Conservation (phyloP, 2,329 filamentous ascomycete genomes). For the Metarhizium album region DNA sequence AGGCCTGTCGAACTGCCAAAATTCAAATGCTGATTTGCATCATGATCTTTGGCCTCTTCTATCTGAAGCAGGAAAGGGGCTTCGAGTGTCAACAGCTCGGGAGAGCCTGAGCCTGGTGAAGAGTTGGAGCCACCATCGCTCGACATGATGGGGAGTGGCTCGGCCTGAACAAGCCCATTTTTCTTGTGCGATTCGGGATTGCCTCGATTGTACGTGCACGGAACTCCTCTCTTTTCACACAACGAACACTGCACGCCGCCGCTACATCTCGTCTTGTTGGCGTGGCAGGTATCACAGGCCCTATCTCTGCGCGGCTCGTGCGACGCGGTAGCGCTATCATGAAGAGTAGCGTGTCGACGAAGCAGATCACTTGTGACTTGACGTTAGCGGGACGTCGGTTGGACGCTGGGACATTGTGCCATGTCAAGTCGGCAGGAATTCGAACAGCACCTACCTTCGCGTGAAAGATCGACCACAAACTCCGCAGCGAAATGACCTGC, state of each 20-base stretch:
- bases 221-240: slow-evolving; percentile 27
- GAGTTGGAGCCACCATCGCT: background rate
- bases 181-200: background rate
- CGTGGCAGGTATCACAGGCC: slow-evolving; percentile 32
- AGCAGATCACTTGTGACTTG: slow-evolving; percentile 23
- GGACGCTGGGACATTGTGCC: too few relatives aligned
- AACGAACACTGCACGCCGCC: slow-evolving; percentile 28
- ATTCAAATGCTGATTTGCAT: background rate
- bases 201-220: slow-evolving; percentile 25
- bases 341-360: slow-evolving; percentile 25
- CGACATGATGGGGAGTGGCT: background rate
- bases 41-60: background rate
- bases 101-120: background rate
- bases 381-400: too few relatives aligned
- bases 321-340: slow-evolving; percentile 18
- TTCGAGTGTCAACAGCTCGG: background rate
- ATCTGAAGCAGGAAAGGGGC: background rate
- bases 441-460: slow-evolving; percentile 23
- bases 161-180: background rate
- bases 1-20: background rate
- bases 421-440: too few relatives aligned
- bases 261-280: slow-evolving; percentile 35
- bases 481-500: slow-evolving; percentile 22
- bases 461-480: slow-evolving; percentile 29
- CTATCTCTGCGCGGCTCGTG: slow-evolving; percentile 24